Evolutionary conservation across 2,329 filamentous ascomycete species (phyloP), one percentile per base, ranked within the genome.

Genomic region (Colletotrichum sp.): DNA sequence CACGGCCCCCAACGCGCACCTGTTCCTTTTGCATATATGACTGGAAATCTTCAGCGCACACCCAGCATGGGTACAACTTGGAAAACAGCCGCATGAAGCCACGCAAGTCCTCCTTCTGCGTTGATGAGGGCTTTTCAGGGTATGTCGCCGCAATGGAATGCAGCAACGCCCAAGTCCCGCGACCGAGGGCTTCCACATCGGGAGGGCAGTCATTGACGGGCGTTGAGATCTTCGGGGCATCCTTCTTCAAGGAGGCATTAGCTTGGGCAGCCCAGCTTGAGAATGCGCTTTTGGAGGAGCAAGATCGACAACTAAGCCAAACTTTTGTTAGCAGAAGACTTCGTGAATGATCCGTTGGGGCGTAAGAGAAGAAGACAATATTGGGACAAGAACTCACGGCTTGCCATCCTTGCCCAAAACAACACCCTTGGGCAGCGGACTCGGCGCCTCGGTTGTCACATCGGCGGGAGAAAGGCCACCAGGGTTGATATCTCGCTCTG

Each of bases 61-160:
- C 90, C 95, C 96, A 98, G 87, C 97, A 99, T 6, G 97, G 97
- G 81, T 99, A 99, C 24, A 98, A 84, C 77, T 93, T 93, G 31
- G 94, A 92, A 82, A 99, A 98, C 3, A 95, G 87, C 29, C 87
- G 86, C 78, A 99, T 88, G 84, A 99, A 98, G 66, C 90, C 88
- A 70, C 88, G 87, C 78, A 97, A 93, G 78, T 98, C 93, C 34
- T 86, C 85, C 81, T 98, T 95, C 78, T 98, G 91, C 12, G 87
- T 83, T 1, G 87, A 82, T 0, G 92, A 90, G 0, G 97, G 95
- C 9, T 82, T 84, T 9, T 89, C 87, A 1, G 97, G 97, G 82
- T 98, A 99, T 16, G 91, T 91, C 1, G 96, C 97, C 16, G 96
- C 94, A 76, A 99, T 94, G 11, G 94, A 93, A 86, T 99, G 97